Conservation (phyloP, 306 rosid genomes). For the Vigna unguiculata region DNA sequence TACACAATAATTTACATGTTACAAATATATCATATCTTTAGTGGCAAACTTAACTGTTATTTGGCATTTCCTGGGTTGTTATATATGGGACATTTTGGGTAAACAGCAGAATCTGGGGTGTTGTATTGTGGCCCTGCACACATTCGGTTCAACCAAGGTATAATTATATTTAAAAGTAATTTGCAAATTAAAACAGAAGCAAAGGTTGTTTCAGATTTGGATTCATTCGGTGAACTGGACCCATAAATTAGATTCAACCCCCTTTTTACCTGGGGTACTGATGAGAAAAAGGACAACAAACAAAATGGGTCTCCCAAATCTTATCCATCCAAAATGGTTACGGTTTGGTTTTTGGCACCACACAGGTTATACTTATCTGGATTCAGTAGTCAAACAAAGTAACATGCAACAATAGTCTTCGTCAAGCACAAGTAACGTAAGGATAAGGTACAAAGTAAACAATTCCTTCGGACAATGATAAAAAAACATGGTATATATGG, state of each 20-base stretch:
- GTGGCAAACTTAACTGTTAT: background rate
- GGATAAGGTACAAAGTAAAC: background rate
- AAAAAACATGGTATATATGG: background rate
- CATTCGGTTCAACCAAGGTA: background rate
- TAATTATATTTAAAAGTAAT: background rate
- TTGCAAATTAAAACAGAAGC: background rate
- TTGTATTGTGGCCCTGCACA: background rate
- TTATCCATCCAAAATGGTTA: constrained; percentile 25
- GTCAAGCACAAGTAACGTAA: background rate
- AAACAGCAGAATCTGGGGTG: background rate
- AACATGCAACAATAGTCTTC: constrained; percentile 3
- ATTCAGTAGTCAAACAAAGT: constrained; percentile 11
- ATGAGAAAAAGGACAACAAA: background rate
- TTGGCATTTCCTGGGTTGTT: constrained; percentile 18
- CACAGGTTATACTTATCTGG: background rate
- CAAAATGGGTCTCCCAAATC: background rate
- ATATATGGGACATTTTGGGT: constrained; percentile 50
- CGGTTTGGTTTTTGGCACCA: constrained; percentile 14
- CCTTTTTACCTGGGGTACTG: background rate
- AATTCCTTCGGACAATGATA: background rate
- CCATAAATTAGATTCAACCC: constrained; percentile 1
- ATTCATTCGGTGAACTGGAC: constrained; percentile 24
- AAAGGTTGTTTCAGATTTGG: background rate
- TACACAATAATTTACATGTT: background rate
- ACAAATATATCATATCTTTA: background rate